Percentiles rank a stretch among this genome's conserved stretches.
phyloP scores from a whole-genome alignment of 2,329 filamentous ascomycete genomes.

The Talaromyces piceae region DNA sequence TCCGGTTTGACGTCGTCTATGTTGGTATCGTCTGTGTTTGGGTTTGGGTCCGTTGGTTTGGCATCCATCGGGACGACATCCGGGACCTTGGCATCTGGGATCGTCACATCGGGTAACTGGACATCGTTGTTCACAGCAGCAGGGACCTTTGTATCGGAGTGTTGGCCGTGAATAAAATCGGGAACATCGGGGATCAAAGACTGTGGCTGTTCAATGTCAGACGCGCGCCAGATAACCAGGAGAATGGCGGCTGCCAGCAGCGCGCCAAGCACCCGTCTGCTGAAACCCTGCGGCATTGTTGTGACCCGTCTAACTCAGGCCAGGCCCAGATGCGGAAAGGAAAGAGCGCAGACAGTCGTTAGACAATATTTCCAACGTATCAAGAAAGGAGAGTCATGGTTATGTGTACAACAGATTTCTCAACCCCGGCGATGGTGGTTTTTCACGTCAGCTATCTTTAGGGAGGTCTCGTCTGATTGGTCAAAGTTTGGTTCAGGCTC shows the following conservation, averaged over 20 bases:
- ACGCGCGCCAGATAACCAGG: slow-evolving; percentile 9
- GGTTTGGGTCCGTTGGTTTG: not conserved
- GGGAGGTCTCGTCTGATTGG: not conserved
- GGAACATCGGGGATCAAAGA: not conserved
- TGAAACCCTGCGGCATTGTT: slow-evolving; percentile 12
- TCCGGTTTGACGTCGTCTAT: not conserved
- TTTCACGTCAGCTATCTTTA: not conserved
- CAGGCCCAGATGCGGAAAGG: not conserved
- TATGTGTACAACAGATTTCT: not conserved
- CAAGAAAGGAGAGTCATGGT: not conserved
- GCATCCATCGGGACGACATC: not conserved
- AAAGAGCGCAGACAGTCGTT: not conserved
- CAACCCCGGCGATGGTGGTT: not conserved
- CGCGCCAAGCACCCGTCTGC: slow-evolving; percentile 9
- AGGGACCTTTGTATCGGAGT: not conserved
- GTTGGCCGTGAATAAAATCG: not conserved
- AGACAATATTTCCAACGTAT: not conserved
- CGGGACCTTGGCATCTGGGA: not conserved
- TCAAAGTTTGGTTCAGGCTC: not conserved
- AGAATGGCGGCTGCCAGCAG: slow-evolving; percentile 8
- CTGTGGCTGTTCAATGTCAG: not conserved
- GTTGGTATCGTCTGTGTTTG: not conserved
- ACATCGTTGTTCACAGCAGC: not conserved
- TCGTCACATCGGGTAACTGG: not conserved
- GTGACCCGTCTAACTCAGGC: not conserved